A percentile compares a stretch with the other conserved stretches of the same genome.
These are phyloP conservation scores for Cochlearia excelsa DNA, from an alignment of 345 rosid species.

Conservation along the genomic window DNA sequence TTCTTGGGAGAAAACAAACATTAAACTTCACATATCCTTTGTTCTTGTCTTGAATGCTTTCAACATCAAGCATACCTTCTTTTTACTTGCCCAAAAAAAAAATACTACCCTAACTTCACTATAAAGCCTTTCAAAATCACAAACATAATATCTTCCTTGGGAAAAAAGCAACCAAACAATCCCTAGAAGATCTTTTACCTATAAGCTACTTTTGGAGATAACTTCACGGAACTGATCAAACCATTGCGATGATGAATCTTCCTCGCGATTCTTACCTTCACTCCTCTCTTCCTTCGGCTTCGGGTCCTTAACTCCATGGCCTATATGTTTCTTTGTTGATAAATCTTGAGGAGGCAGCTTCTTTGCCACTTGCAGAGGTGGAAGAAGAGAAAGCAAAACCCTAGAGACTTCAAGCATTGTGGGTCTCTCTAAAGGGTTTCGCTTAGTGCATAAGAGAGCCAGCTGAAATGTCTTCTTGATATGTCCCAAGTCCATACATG, in stretches of 20 bases:
- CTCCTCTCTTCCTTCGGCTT: slow-evolving; percentile 12
- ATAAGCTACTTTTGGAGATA: slow-evolving; percentile 65
- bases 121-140: slow-evolving; percentile 7
- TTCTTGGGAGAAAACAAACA: slow-evolving; percentile 32
- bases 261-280: slow-evolving; percentile 3
- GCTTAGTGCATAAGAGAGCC: slow-evolving; percentile 78
- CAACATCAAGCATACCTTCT: slow-evolving; percentile 6
- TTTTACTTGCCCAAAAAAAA: slow-evolving; percentile 27
- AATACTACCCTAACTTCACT: slow-evolving; percentile 21
- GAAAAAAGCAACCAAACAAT: slow-evolving; percentile 17
- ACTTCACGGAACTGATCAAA: slow-evolving; percentile 61
- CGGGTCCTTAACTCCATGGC: slow-evolving; percentile 33
- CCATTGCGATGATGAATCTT: slow-evolving; percentile 58
- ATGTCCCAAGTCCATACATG: slow-evolving; percentile 60
- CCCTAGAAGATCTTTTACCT: slow-evolving; percentile 9
- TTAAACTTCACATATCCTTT: slow-evolving; percentile 26
- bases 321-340: slow-evolving; percentile 44
- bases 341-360: slow-evolving; percentile 35
- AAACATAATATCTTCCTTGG: slow-evolving; percentile 17
- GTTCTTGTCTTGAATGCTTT: slow-evolving; percentile 25
- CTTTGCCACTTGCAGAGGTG: slow-evolving; percentile 44
- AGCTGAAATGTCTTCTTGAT: slow-evolving; percentile 77
- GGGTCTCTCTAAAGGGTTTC: slow-evolving; percentile 71
- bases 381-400: slow-evolving; percentile 67
- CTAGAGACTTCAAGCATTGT: slow-evolving; percentile 86